Evolutionary conservation across 1,284 basidiomycete species (phyloP), one percentile per base, ranked within the genome.

Genomic region (Rhodotorula sp.): DNA sequence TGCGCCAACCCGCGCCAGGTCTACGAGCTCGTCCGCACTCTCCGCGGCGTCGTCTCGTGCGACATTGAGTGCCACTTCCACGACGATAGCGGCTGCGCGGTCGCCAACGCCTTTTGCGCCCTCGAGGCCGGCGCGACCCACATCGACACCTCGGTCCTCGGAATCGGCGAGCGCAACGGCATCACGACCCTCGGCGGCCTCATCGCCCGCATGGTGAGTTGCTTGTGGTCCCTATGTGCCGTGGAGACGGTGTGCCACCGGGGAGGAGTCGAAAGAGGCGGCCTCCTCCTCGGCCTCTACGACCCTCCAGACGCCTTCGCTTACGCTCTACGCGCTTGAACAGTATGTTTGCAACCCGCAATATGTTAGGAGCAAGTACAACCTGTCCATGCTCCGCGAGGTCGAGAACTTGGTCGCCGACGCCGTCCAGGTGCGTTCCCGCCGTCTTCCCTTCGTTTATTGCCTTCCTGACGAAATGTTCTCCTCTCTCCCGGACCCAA

Each of bases 361-460:
- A 79, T 98, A 96, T 81, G 94, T 99, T 87, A 99, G 97, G 88
- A 83, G 85, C 87, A 99, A 99, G 89, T 99, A 99, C 86, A 97
- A 99, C 84, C 88, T 99, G 58, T 83, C 88, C 74, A 95, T 96
- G 88, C 89, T 99, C 64, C 91, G 96, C 78, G 95, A 99, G 82
- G 91, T 99, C 76, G 96, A 99, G 84, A 98, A 99, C 84, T 85
- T 98, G 78, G 95, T 99, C 74, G 96, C 96, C 67, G 94, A 98
- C 82, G 94, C 95, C 61, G 96, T 99, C 72, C 93, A 98, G 82
- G 32, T 60, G 10, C 13, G 54, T 55, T 36, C n/a, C 13, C 32
- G 20, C 20, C 32, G 7, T 22, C 30, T 55, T 7, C 8, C 19
- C 30, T 55, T 3, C 30, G 13, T 22, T 32, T 30, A 0, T 34